A percentile compares a stretch with the other conserved stretches of the same genome.
These are phyloP conservation scores for Wickerhamomyces strasburgensis DNA, from an alignment of 805 yeast species.

Conservation along the genomic window DNA sequence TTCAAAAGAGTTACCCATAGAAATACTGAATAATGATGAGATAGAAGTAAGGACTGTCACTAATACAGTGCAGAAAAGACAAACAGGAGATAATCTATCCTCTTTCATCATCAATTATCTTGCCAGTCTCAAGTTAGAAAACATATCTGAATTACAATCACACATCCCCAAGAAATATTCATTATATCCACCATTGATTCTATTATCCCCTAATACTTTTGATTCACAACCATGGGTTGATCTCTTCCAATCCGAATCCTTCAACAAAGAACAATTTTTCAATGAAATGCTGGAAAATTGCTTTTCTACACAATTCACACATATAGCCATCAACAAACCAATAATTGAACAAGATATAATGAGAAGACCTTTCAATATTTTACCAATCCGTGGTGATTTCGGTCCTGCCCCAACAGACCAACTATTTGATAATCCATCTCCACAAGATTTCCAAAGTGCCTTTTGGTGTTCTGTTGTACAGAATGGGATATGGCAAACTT, in stretches of 20 bases:
- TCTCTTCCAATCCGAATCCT: slow-evolving; percentile 15
- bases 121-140: too few species aligned
- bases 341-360: slow-evolving; percentile 49
- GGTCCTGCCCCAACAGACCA: slow-evolving; percentile 38
- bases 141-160: not conserved
- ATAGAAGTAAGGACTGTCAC: too few species aligned
- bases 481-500: slow-evolving; percentile 69
- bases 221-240: slow-evolving; percentile 32
- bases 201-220: slow-evolving; percentile 37
- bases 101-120: too few species aligned
- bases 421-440: slow-evolving; percentile 33
- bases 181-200: slow-evolving; percentile 60
- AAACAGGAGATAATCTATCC: too few species aligned
- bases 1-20: too few species aligned
- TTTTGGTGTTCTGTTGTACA: slow-evolving; percentile 72
- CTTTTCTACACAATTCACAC: slow-evolving; percentile 37
- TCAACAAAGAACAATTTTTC: slow-evolving; percentile 16
- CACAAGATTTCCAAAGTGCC: slow-evolving; percentile 42
- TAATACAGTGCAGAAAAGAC: too few species aligned
- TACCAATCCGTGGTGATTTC: slow-evolving; percentile 62
- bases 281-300: slow-evolving; percentile 18
- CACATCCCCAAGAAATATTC: slow-evolving; percentile 49
- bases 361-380: slow-evolving; percentile 60
- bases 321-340: slow-evolving; percentile 69
- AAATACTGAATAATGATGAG: too few species aligned